These are phyloP conservation scores for Coelastrella sp. DNA, from an alignment of 139 green algal species.

Conservation along the genomic window DNA sequence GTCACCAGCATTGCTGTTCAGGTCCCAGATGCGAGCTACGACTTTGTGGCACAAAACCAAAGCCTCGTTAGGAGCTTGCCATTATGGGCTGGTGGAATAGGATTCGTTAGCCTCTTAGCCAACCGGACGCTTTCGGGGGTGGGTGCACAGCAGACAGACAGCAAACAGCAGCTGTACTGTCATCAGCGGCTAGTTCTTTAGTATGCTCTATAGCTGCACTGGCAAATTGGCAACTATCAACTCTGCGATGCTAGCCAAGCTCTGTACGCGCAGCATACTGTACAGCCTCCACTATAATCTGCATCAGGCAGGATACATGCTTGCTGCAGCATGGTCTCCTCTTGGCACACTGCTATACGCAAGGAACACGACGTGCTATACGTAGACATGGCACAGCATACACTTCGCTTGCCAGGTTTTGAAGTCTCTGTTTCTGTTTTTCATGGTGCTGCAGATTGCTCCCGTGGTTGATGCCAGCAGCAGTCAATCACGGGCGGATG, in stretches of 20 bases:
- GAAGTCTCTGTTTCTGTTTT: background rate
- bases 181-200: too few relatives aligned
- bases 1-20: constrained; percentile 25
- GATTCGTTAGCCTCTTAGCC: constrained; percentile 54
- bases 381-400: background rate
- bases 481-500: constrained; percentile 89
- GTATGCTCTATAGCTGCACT: too few relatives aligned
- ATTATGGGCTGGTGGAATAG: constrained; percentile 58
- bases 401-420: background rate
- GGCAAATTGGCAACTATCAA: too few relatives aligned
- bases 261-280: too few relatives aligned
- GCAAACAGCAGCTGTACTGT: too few relatives aligned
- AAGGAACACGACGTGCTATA: too few relatives aligned
- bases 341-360: too few relatives aligned
- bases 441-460: constrained; percentile 68
- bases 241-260: too few relatives aligned
- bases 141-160: background rate
- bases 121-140: constrained; percentile 65
- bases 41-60: constrained; percentile 60
- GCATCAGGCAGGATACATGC: too few relatives aligned
- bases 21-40: constrained; percentile 63
- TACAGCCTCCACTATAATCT: too few relatives aligned
- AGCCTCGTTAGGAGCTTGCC: constrained; percentile 59
- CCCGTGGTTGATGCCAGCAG: constrained; percentile 86
- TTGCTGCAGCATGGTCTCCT: too few relatives aligned